Conservation (phyloP, 2,329 filamentous ascomycete species). For the Fonsecaea nubica region DNA sequence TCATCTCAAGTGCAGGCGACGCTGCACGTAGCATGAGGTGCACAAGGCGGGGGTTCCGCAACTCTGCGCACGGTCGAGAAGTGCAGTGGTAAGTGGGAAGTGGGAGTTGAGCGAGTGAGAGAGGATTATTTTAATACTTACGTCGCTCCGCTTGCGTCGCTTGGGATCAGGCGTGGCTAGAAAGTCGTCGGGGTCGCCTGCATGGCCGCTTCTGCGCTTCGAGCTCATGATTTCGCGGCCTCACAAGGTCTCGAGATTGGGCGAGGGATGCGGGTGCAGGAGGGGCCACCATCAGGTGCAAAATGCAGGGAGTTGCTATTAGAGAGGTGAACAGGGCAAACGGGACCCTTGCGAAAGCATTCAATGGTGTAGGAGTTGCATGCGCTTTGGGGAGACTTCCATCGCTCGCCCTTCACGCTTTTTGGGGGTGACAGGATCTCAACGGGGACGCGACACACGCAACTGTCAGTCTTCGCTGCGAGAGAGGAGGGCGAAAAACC, state of each 20-base stretch:
- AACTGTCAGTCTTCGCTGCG: background rate
- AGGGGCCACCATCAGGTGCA: constrained; percentile 25
- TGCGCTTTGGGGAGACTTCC: constrained; percentile 6
- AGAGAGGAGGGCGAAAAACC: background rate
- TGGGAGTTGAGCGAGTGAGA: constrained; percentile 26
- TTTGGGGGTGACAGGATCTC: constrained; percentile 14
- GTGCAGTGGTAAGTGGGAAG: constrained; percentile 5
- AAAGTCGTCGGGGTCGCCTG: constrained; percentile 54
- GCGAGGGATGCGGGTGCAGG: constrained; percentile 29
- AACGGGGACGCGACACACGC: constrained; percentile 23
- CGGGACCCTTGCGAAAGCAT: constrained; percentile 13
- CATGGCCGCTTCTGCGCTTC: constrained; percentile 63
- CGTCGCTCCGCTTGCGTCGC: constrained; percentile 45
- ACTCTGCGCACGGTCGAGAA: constrained; percentile 16
- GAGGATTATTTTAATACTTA: constrained; percentile 35
- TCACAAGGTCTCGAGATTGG: constrained; percentile 30
- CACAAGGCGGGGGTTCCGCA: constrained; percentile 16
- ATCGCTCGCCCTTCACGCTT: constrained; percentile 13
- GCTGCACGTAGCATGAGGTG: constrained; percentile 20
- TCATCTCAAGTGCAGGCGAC: constrained; percentile 6
- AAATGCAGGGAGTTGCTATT: constrained; percentile 9
- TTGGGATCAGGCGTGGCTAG: constrained; percentile 62
- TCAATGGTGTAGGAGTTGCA: constrained; percentile 20
- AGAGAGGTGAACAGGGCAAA: constrained; percentile 10
- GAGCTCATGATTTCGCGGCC: constrained; percentile 45